Evolutionary conservation across 305 asterid genomes (phyloP).

Genomic region (Andrographis paniculata): DNA sequence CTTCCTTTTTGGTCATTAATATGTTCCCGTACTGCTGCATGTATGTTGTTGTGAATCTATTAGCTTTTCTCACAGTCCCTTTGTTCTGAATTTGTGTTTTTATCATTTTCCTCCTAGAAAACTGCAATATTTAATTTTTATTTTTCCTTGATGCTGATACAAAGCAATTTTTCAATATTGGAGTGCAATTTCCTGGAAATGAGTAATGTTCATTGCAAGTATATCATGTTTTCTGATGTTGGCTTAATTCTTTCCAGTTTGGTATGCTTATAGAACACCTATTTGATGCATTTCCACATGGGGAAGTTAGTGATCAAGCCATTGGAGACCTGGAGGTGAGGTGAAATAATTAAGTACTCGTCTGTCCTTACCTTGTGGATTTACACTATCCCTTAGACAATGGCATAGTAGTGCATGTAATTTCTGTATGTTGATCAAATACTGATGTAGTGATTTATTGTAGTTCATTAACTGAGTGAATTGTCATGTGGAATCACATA

Average conservation of each 20-base stretch:
- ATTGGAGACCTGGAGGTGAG: conserved; percentile 90
- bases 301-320: conserved; percentile 68
- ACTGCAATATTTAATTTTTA: neutral
- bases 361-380: conserved; percentile 10
- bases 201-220: too few relatives aligned
- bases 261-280: conserved; percentile 86
- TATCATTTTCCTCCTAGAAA: too few relatives aligned
- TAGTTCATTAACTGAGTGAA: too few relatives aligned
- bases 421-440: too few relatives aligned
- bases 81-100: too few relatives aligned
- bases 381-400: too few relatives aligned
- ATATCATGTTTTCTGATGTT: neutral
- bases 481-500: too few relatives aligned
- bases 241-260: conserved; percentile 82
- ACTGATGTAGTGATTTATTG: too few relatives aligned
- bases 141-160: neutral
- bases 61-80: too few relatives aligned
- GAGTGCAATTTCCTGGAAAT: conserved; percentile 2
- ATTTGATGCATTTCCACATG: conserved; percentile 60
- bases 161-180: conserved; percentile 1
- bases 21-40: too few relatives aligned
- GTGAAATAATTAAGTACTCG: conserved; percentile 9
- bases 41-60: too few relatives aligned
- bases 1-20: conserved; percentile 3
- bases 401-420: too few relatives aligned